phyloP scores from a whole-genome alignment of 2,329 filamentous ascomycete genomes.

The Atkinsonella texensis region DNA sequence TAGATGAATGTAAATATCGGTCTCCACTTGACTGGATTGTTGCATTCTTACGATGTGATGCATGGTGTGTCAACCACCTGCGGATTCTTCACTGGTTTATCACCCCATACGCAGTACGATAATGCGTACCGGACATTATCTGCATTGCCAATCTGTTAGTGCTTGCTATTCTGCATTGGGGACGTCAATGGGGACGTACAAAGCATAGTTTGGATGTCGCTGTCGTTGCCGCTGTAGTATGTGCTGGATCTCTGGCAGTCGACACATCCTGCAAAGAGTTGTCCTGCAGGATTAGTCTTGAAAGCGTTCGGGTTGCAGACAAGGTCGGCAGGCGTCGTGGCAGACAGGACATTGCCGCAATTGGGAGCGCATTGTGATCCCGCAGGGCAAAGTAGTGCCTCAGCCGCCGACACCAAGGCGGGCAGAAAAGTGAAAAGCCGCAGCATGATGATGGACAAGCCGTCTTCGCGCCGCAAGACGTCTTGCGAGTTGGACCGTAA shows the following conservation, averaged over 20 bases:
- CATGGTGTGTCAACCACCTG: constrained; percentile 33
- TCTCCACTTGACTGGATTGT: neutral
- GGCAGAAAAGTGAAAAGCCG: neutral
- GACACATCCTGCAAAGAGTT: constrained; percentile 40
- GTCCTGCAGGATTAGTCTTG: constrained; percentile 24
- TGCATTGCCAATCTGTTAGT: constrained; percentile 14
- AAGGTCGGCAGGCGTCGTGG: constrained; percentile 34
- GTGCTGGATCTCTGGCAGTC: constrained; percentile 39
- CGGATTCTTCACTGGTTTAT: constrained; percentile 26
- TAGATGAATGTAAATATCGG: constrained; percentile 19
- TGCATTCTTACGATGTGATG: constrained; percentile 32
- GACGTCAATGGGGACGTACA: constrained; percentile 30
- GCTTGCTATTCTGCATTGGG: neutral
- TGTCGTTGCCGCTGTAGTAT: constrained; percentile 30
- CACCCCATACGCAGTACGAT: constrained; percentile 42
- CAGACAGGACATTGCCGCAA: constrained; percentile 41
- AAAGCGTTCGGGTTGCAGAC: constrained; percentile 33
- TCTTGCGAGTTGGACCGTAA: no score
- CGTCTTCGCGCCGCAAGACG: neutral
- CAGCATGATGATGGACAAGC: neutral
- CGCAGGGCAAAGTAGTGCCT: constrained; percentile 29
- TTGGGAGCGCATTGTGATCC: constrained; percentile 36
- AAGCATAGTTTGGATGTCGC: constrained; percentile 41
- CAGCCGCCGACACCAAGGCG: constrained; percentile 10
- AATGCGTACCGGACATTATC: constrained; percentile 47